A percentile compares a stretch with the other conserved stretches of the same genome.
Evolutionary conservation across 495 filamentous ascomycete genomes (phyloP).

Genomic region (Neurospora hispaniola): DNA sequence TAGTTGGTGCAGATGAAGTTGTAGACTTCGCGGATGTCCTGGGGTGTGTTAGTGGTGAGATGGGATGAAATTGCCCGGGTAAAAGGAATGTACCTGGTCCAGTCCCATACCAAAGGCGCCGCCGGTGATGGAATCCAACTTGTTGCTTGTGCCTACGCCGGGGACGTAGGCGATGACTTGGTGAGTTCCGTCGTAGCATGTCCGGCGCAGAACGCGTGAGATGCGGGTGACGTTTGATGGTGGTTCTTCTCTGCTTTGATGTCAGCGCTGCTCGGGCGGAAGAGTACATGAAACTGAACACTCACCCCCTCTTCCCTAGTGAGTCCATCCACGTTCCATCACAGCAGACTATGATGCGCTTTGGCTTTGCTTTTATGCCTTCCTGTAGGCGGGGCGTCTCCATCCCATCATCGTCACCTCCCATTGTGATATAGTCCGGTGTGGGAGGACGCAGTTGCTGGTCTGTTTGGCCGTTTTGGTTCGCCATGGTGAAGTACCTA

Average conservation of each 20-base stretch:
- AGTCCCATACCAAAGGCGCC: slow-evolving; percentile 38
- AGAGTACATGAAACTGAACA: neutral
- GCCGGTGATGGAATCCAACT: slow-evolving; percentile 36
- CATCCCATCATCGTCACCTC: neutral
- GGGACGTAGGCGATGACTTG: slow-evolving; percentile 36
- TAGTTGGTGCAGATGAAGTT: slow-evolving; percentile 56
- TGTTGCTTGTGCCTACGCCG: slow-evolving; percentile 33
- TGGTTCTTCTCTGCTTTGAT: slow-evolving; percentile 10
- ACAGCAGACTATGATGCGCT: slow-evolving; percentile 25
- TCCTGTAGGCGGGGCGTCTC: neutral
- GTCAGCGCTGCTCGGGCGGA: neutral
- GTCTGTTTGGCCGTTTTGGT: neutral
- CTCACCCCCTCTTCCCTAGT: slow-evolving; percentile 14
- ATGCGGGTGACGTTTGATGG: slow-evolving; percentile 39
- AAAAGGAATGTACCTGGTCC: slow-evolving; percentile 14
- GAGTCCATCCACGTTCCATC: slow-evolving; percentile 32
- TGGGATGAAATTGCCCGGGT: too few relatives aligned
- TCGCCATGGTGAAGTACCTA: neutral
- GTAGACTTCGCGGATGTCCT: slow-evolving; percentile 52
- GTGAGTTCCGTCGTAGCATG: slow-evolving; percentile 21
- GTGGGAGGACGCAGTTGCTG: neutral
- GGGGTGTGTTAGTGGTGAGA: neutral
- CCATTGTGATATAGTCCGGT: neutral
- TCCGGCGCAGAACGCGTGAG: slow-evolving; percentile 23
- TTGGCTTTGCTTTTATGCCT: neutral